Evolutionary conservation across 805 yeast species (phyloP), one percentile per base, ranked within the genome.

Genomic region (Ogataea trehaloabstinens): DNA sequence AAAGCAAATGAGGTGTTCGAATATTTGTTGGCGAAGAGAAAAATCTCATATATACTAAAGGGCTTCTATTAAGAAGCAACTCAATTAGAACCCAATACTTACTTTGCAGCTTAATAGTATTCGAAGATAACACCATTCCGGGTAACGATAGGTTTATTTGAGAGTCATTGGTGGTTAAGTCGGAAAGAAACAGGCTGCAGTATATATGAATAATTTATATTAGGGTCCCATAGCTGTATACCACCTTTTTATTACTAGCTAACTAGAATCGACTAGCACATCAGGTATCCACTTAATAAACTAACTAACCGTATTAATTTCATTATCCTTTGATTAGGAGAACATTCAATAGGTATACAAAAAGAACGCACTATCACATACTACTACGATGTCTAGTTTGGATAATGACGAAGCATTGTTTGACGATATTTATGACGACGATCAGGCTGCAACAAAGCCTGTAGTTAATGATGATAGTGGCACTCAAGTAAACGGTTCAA

Each of bases 381-480:
- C 19, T 7, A 30, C 34, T 15, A 19, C 10, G n/a, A 80, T 80
- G 85, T 76, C 83, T 44, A 64, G 68, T 41, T 76, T 83, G 45
- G 95, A 88, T 66, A 27, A 27, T 16, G 96, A 89, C 68, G 97
- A 90, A 63, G 91, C 87, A 55, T 82, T 85, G 62, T 90, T 90
- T 64, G 95, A 89, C 66, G 96, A 90, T 62, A 86, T 90, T 66
- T 90, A 90, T 51, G 61, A 59, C 21, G 65, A 52, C 33, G 61
- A 58, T 24, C 42, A 55, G 40, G 45, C 49, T 38, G 35, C 52
- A 34, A 60, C 48, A 29, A 28, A 28, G 16, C 44, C 42, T 13
- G 35, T 30, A 21, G 37, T 24, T 27, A 22, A 38, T 45, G 48
- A 21, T 35, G 49, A 27, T 31, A 41, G 16, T 19, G 18, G 18